Percentiles rank a stretch among this genome's conserved stretches.
These are phyloP conservation scores for Hymenotorrendiella dingleyae DNA, from an alignment of 2,329 filamentous ascomycete genomes.

Conservation along the genomic window DNA sequence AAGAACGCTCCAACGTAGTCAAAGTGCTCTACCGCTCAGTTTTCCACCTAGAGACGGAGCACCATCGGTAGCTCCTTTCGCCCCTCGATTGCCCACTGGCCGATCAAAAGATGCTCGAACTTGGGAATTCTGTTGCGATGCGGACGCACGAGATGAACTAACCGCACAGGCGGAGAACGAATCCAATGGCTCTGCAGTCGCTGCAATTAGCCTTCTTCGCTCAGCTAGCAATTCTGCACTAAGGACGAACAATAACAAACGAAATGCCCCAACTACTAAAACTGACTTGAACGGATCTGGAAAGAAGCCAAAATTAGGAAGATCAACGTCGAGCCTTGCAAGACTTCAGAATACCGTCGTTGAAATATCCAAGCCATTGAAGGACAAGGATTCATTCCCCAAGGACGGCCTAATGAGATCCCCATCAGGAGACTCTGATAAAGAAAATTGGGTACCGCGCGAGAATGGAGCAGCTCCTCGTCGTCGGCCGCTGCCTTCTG, in stretches of 20 bases:
- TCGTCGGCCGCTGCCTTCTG: constrained; percentile 28
- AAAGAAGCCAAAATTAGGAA: constrained; percentile 59
- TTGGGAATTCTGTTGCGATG: constrained; percentile 88
- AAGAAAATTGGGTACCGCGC: constrained; percentile 78
- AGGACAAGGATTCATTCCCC: constrained; percentile 18
- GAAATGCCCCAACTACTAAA: constrained; percentile 47
- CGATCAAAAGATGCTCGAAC: constrained; percentile 81
- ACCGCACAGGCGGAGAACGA: constrained; percentile 78
- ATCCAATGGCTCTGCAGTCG: constrained; percentile 69
- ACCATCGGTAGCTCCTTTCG: constrained; percentile 21
- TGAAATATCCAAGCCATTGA: constrained; percentile 22
- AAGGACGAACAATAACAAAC: constrained; percentile 55
- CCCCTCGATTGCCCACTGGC: constrained; percentile 55
- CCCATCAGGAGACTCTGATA: constrained; percentile 74
- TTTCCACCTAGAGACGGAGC: constrained; percentile 50
- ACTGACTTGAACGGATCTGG: constrained; percentile 28
- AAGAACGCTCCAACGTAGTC: constrained; percentile 60
- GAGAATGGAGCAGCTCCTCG: constrained; percentile 40
- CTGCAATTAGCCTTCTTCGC: constrained; percentile 74
- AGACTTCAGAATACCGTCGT: constrained; percentile 47
- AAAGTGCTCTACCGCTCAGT: constrained; percentile 57
- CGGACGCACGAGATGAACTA: constrained; percentile 70
- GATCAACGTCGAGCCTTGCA: constrained; percentile 56
- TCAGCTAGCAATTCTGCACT: constrained; percentile 55
- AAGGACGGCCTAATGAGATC: constrained; percentile 38